Conservation (phyloP, 768 basidiomycete genomes). For the Gautieria morchelliformis region DNA sequence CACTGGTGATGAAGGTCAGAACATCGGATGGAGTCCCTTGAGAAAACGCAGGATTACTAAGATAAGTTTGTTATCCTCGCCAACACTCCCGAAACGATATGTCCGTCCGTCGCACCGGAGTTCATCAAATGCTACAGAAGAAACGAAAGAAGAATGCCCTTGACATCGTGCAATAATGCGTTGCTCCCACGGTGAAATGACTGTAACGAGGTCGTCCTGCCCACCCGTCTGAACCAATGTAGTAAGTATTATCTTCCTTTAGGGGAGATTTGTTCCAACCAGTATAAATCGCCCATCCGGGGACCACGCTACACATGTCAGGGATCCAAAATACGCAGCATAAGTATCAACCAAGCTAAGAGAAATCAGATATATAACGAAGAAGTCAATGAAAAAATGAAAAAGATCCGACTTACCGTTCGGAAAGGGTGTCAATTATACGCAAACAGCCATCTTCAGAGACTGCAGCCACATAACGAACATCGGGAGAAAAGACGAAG, state of each 20-base stretch:
- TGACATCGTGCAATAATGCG: slow-evolving; percentile 93
- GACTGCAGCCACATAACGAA: slow-evolving; percentile 80
- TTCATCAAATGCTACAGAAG: slow-evolving; percentile 84
- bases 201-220: slow-evolving; percentile 91
- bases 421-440: slow-evolving; percentile 80
- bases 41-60: slow-evolving; percentile 41
- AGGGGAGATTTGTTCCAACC: slow-evolving; percentile 29
- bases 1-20: slow-evolving; percentile 41
- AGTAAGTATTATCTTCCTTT: neutral
- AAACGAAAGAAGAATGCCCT: slow-evolving; percentile 93
- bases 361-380: neutral
- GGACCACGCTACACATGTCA: slow-evolving; percentile 90
- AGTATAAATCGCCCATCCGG: slow-evolving; percentile 92
- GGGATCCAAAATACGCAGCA: slow-evolving; percentile 87
- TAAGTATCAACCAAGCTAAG: slow-evolving; percentile 85
- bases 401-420: slow-evolving; percentile 59
- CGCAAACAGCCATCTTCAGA: slow-evolving; percentile 89
- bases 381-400: slow-evolving; percentile 3
- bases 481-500: slow-evolving; percentile 90
- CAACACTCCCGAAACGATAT: slow-evolving; percentile 92
- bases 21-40: neutral
- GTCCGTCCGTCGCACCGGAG: slow-evolving; percentile 79
- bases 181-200: slow-evolving; percentile 92
- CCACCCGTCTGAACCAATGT: slow-evolving; percentile 64
- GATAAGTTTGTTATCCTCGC: slow-evolving; percentile 93